Conservation (phyloP, 1,284 basidiomycete species). For the Fomitopsis schrenkii region DNA sequence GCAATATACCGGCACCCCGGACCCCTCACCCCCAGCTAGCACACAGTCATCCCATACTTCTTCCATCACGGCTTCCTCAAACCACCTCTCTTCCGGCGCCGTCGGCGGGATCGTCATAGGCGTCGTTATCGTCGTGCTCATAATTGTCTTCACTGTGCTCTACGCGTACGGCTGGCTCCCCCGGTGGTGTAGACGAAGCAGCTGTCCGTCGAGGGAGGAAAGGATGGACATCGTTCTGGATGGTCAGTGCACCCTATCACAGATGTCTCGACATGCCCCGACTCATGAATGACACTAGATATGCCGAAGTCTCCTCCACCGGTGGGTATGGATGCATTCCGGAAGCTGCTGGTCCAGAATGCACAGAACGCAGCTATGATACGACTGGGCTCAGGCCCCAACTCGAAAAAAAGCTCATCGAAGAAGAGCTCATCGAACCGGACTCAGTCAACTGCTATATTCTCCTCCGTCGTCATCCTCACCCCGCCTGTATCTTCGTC, state of each 20-base stretch:
- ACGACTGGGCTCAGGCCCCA: background rate
- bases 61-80: background rate
- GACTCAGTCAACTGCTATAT: constrained; percentile 4
- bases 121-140: background rate
- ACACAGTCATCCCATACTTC: background rate
- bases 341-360: constrained; percentile 1
- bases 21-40: background rate
- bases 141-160: background rate
- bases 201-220: background rate
- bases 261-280: background rate
- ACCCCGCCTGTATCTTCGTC: constrained; percentile 9
- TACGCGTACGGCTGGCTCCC: background rate
- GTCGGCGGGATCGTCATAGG: constrained; percentile 3
- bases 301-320: background rate
- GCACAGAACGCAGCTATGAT: background rate
- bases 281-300: background rate
- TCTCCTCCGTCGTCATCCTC: constrained; percentile 9
- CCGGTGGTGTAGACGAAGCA: background rate
- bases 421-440: background rate
- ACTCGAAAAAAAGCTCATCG: background rate
- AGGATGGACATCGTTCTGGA: background rate
- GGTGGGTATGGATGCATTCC: constrained; percentile 1
- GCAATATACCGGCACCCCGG: background rate
- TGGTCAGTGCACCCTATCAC: background rate
- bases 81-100: background rate